A percentile compares a stretch with the other conserved stretches of the same genome.
Evolutionary conservation across 139 green algal genomes (phyloP).

Genomic region (Micractinium sp.): DNA sequence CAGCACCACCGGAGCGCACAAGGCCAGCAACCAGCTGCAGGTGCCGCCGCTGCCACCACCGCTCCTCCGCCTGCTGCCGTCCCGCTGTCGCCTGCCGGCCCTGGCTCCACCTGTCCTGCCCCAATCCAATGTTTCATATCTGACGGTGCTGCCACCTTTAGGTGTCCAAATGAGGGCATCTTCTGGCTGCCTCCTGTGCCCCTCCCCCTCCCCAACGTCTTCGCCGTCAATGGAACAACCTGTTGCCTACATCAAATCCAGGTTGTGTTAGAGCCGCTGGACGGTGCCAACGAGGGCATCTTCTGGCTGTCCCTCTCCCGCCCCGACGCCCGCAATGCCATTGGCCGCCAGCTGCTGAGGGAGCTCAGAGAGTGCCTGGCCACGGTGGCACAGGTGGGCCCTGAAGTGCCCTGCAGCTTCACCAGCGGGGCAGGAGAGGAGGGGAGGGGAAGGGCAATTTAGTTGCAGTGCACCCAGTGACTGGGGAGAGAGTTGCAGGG

Average conservation of each 20-base stretch:
- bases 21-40: neutral
- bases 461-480: too few relatives aligned
- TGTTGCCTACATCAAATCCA: too few relatives aligned
- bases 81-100: neutral
- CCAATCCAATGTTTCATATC: neutral
- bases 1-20: neutral
- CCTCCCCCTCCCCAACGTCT: constrained; percentile 65
- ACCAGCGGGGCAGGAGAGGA: too few relatives aligned
- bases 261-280: constrained; percentile 63
- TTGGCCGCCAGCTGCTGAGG: constrained; percentile 67
- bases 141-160: constrained; percentile 72
- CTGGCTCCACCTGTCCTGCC: neutral
- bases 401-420: too few relatives aligned
- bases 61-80: neutral
- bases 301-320: constrained; percentile 69
- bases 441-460: neutral
- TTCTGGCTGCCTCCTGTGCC: constrained; percentile 69
- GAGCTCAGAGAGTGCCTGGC: constrained; percentile 68
- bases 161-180: constrained; percentile 65
- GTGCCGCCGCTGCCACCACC: neutral
- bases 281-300: constrained; percentile 62
- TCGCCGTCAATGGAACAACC: too few relatives aligned
- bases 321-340: constrained; percentile 74
- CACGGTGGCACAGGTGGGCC: constrained; percentile 50
- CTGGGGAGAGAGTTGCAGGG: too few relatives aligned